phyloP scores from a whole-genome alignment of 1,139 yeast genomes.

The Debaryomycetaceae sp. region DNA sequence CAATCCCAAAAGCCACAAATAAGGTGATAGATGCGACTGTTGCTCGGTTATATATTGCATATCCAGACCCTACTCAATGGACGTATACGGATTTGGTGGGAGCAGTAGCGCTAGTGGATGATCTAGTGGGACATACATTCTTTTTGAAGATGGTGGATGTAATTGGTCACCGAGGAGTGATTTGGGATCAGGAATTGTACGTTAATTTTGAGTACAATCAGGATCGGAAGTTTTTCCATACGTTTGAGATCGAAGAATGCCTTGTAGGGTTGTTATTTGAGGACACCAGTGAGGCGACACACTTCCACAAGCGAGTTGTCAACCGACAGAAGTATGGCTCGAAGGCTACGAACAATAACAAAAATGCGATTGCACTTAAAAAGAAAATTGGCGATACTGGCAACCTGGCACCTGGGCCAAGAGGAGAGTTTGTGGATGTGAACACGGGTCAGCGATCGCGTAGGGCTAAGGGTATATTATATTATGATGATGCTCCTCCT shows the following conservation, averaged over 20 bases:
- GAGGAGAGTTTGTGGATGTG: constrained; percentile 58
- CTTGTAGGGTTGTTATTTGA: constrained; percentile 86
- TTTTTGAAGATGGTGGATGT: constrained; percentile 87
- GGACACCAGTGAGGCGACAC: constrained; percentile 84
- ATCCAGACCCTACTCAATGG: constrained; percentile 83
- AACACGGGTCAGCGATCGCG: constrained; percentile 55
- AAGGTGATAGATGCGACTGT: constrained; percentile 89
- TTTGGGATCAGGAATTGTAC: constrained; percentile 96
- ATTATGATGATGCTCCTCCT: constrained; percentile 79
- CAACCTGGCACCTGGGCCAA: constrained; percentile 56
- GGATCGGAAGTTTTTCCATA: constrained; percentile 91
- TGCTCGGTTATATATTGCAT: constrained; percentile 84
- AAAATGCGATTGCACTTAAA: constrained; percentile 80
- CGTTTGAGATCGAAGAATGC: constrained; percentile 91
- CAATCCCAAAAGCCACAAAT: constrained; percentile 82
- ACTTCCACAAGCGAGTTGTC: constrained; percentile 75
- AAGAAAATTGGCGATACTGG: constrained; percentile 32
- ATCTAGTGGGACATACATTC: constrained; percentile 89
- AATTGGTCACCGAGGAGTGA: constrained; percentile 73
- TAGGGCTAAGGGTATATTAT: constrained; percentile 57
- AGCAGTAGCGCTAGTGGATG: constrained; percentile 84
- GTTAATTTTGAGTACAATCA: constrained; percentile 86
- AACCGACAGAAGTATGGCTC: constrained; percentile 78
- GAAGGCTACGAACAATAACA: constrained; percentile 79
- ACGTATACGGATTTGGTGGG: constrained; percentile 85